Base-by-base conservation (phyloP, 192 early-diverging fungal genomes). In the Dispira parvispora region DNA sequence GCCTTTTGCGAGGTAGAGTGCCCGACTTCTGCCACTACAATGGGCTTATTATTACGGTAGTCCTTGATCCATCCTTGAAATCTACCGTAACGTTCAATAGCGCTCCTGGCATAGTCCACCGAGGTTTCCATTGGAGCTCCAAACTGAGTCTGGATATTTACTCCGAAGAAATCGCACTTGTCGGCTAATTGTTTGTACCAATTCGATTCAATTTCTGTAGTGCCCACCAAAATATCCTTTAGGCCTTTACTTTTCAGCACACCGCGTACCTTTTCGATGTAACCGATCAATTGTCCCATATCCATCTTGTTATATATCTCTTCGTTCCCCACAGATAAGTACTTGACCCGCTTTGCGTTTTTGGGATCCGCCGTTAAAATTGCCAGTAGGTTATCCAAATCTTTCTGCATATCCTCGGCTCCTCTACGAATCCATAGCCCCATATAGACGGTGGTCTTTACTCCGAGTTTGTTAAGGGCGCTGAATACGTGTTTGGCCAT, bases 131-230 rank as follows among this genome's bases (percentile, higher is more conserved):
- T n/a, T n/a, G n/a, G n/a, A n/a, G n/a, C n/a, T n/a, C 38, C 26
- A n/a, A 44, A 61, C 26, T 61, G 20, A 20, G 58, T 42, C 58
- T 44, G 58, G 42, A 61, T 43, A 21, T 61, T 61, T 10, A 61
- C 26, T 3, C 58, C 58, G 12, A 61, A 21, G 25, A 61, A 61
- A 44, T 61, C 58, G 3, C 4, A 6, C 11, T 1, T 2, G 13
- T 5, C 43, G 6, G 58, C 23, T 6, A 20, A 21, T 42, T 61
- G 4, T 6, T 4, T 13, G 20, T 11, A 8, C 16, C n/a, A 57
- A 8, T 42, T 44, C 0, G 58, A 11, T 42, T 43, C 43, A 44
- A 61, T 45, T 16, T 61, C 58, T 20, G 45, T n/a, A 38, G 58
- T 61, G 28, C 58, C 58, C 16, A 61, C 58, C 11, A 38, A 21